Evolutionary conservation across 2,329 filamentous ascomycete species (phyloP), one percentile per base, ranked within the genome.

Genomic region (Botryotinia calthae): DNA sequence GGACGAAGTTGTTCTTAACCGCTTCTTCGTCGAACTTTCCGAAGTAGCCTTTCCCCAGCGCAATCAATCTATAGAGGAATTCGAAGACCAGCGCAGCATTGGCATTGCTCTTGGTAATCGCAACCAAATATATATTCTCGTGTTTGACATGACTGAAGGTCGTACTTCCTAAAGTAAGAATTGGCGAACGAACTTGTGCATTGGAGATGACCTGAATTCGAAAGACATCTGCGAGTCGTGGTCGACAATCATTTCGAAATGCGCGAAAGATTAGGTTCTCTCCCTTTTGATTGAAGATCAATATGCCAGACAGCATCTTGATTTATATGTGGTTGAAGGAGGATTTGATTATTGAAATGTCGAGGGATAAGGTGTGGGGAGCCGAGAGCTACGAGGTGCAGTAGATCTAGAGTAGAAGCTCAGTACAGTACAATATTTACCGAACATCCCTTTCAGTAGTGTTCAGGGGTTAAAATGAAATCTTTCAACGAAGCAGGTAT

Each of bases 141-240:
- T 98, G 95, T 83, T 97, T 98, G 84, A 99, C 95, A 90, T 99
- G 96, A 86, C 94, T 97, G 84, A 99, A 99, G 64, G 97, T 99
- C 72, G 96, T 99, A 82, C 94, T 97, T 76, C 97, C 96, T 73
- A 99, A 90, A 7, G 96, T 99, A 79, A 99, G 87, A 84, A 99
- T 98, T 74, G 96, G 96, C 77, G 96, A 98, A 78, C 97, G 94
- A 74, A 99, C 96, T 83, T 98, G 94, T 70, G 96, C 91, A 82
- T 99, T 99, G 79, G 94, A 97, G 82, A 99, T 98, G 85, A 99
- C 95, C 82, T 99, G 96, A 83, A 99, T 99, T 83, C 96, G 95
- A 85, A 99, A 99, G 85, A 99, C 95, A 82, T 99, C 96, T 84
- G 96, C 96, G 76, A 99, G 92, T 70, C 96, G 94, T 72, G 96